phyloP scores from a whole-genome alignment of 345 rosid genomes.

The Geranium rotundifolium region DNA sequence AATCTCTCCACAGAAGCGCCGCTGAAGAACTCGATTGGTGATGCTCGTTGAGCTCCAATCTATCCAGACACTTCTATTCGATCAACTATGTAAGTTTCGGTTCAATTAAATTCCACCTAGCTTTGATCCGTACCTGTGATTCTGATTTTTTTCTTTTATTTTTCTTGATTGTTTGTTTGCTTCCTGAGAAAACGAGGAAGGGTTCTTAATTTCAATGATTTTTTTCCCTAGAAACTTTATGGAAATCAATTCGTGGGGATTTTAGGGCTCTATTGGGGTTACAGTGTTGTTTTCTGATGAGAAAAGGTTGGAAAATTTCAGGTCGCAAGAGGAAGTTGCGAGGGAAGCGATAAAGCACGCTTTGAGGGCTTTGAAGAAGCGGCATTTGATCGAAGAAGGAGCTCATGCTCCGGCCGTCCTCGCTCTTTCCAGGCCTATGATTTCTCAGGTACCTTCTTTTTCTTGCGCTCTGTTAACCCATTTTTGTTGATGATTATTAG shows the following conservation, averaged over 20 bases:
- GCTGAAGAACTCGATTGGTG: background rate
- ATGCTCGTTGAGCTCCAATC: background rate
- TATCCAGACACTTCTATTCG: background rate
- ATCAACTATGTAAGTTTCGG: background rate
- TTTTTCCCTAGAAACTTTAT: too few species aligned
- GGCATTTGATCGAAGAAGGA: constrained; percentile 85
- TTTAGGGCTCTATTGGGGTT: background rate
- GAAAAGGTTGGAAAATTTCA: constrained; percentile 8
- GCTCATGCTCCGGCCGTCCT: constrained; percentile 75
- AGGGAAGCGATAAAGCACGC: constrained; percentile 73
- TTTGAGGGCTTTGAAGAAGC: constrained; percentile 59
- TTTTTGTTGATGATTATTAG: background rate
- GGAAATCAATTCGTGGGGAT: too few species aligned
- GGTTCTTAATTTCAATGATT: too few species aligned
- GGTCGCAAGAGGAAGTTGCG: constrained; percentile 50
- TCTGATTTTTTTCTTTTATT: background rate
- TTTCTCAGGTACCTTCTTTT: constrained; percentile 46
- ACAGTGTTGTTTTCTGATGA: background rate
- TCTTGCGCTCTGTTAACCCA: background rate
- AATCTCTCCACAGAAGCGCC: background rate
- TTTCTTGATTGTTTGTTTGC: background rate
- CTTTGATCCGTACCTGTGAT: background rate
- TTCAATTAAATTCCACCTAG: background rate
- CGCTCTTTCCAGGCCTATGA: constrained; percentile 75
- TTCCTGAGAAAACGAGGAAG: background rate